A percentile compares a stretch with the other conserved stretches of the same genome.
These are phyloP conservation scores for Plasmodium knowlesi DNA, from an alignment of 169 alveolate genomes.

Conservation along the genomic window DNA sequence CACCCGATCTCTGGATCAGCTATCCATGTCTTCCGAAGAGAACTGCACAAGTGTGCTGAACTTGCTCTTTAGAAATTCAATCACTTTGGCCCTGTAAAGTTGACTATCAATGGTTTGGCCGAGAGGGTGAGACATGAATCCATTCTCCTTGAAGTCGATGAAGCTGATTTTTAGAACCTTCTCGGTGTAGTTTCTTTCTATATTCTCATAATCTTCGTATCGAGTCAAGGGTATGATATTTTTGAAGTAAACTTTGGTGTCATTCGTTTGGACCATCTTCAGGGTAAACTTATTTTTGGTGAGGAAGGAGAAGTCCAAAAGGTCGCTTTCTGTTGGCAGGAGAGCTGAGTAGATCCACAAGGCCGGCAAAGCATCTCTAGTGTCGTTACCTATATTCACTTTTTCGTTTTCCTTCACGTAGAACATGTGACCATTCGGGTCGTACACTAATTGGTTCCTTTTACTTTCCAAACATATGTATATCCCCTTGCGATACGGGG, in stretches of 20 bases:
- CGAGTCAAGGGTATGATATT: conserved; percentile 43
- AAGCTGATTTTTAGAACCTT: neutral
- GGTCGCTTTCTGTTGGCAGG: conserved; percentile 62
- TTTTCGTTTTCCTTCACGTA: conserved; percentile 3
- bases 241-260: conserved; percentile 22
- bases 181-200: neutral
- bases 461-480: conserved; percentile 17
- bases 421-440: neutral
- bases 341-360: conserved; percentile 61
- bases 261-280: conserved; percentile 5
- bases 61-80: conserved; percentile 14
- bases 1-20: neutral
- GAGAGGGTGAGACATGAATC: neutral
- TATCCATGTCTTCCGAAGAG: conserved; percentile 14
- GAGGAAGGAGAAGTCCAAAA: conserved; percentile 11
- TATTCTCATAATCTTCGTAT: conserved; percentile 26
- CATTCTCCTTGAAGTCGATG: neutral
- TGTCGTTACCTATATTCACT: neutral
- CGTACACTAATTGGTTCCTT: conserved; percentile 3
- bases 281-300: conserved; percentile 57
- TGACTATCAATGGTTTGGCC: neutral
- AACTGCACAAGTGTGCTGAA: conserved; percentile 5
- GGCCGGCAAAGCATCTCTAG: conserved; percentile 12
- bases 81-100: conserved; percentile 5
- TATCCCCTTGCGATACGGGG: conserved; percentile 68